These are phyloP conservation scores for Cochlearia excelsa DNA, from an alignment of 345 rosid species.

Conservation along the genomic window DNA sequence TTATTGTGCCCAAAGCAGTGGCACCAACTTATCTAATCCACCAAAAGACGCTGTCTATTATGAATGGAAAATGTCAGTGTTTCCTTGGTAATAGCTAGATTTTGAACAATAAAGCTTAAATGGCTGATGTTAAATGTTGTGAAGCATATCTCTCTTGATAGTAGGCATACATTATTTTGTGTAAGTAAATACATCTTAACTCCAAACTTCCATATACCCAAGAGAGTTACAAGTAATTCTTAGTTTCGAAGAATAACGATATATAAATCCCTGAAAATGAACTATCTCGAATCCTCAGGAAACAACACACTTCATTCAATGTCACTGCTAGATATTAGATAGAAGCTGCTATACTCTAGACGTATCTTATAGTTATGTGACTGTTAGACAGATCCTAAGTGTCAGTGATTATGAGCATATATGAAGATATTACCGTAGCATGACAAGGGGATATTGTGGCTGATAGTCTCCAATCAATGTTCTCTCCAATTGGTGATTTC, in stretches of 20 bases:
- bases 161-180: background rate
- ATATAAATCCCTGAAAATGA: slow-evolving; percentile 12
- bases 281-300: slow-evolving; percentile 13
- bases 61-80: slow-evolving; percentile 8
- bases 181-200: slow-evolving; percentile 10
- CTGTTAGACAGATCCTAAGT: slow-evolving; percentile 17
- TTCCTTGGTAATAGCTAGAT: slow-evolving; percentile 18
- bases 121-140: background rate
- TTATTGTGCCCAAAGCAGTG: slow-evolving; percentile 18
- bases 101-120: slow-evolving; percentile 16
- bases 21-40: slow-evolving; percentile 12
- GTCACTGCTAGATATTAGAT: slow-evolving; percentile 21
- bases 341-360: slow-evolving; percentile 15
- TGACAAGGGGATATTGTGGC: slow-evolving; percentile 97
- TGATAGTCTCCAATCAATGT: slow-evolving; percentile 90
- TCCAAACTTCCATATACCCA: slow-evolving; percentile 13
- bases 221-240: slow-evolving; percentile 13
- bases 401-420: slow-evolving; percentile 10
- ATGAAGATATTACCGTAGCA: slow-evolving; percentile 71
- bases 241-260: slow-evolving; percentile 8
- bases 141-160: slow-evolving; percentile 14
- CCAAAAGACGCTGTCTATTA: background rate
- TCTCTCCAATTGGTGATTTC: slow-evolving; percentile 77
- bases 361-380: slow-evolving; percentile 10
- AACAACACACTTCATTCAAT: slow-evolving; percentile 19